These are phyloP conservation scores for Boehmeria nivea DNA, from an alignment of 306 rosid genomes.

Conservation along the genomic window DNA sequence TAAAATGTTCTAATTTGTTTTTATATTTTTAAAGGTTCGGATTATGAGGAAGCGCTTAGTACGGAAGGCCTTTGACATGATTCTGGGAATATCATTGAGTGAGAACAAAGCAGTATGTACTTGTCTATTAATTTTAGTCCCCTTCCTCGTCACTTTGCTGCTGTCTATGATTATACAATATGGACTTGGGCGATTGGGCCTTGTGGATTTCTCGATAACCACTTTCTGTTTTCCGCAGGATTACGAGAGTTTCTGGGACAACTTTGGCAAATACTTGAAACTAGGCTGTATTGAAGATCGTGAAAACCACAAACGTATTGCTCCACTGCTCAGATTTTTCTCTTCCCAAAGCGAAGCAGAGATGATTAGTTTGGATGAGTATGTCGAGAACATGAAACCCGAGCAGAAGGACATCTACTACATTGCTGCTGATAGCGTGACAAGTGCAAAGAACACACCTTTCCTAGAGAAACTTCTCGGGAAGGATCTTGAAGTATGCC, in stretches of 20 bases:
- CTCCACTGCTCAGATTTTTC: slow-evolving; percentile 88
- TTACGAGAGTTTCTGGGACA: slow-evolving; percentile 90
- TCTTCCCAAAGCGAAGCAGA: slow-evolving; percentile 86
- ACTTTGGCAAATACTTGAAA: slow-evolving; percentile 87
- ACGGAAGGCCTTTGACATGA: slow-evolving; percentile 94
- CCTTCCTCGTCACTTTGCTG: too few relatives aligned
- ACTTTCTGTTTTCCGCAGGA: slow-evolving; percentile 47
- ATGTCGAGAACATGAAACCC: slow-evolving; percentile 92
- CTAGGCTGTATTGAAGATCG: slow-evolving; percentile 98
- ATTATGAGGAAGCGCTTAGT: slow-evolving; percentile 93
- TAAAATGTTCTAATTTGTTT: neutral
- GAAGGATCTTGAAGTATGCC: slow-evolving; percentile 77
- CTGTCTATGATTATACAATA: too few relatives aligned
- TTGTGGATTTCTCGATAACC: neutral
- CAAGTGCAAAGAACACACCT: slow-evolving; percentile 86
- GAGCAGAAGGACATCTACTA: slow-evolving; percentile 92
- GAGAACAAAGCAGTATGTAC: slow-evolving; percentile 69
- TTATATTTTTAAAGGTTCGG: slow-evolving; percentile 63
- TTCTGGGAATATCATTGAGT: slow-evolving; percentile 90
- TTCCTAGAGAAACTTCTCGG: slow-evolving; percentile 82
- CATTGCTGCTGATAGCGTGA: slow-evolving; percentile 89
- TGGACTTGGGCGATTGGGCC: too few relatives aligned
- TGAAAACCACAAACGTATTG: slow-evolving; percentile 94
- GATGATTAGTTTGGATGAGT: slow-evolving; percentile 85
- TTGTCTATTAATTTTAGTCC: slow-evolving; percentile 8